Evolutionary conservation across 345 rosid species (phyloP), one percentile per base, ranked within the genome.

Genomic region (Syzygium aqueum): DNA sequence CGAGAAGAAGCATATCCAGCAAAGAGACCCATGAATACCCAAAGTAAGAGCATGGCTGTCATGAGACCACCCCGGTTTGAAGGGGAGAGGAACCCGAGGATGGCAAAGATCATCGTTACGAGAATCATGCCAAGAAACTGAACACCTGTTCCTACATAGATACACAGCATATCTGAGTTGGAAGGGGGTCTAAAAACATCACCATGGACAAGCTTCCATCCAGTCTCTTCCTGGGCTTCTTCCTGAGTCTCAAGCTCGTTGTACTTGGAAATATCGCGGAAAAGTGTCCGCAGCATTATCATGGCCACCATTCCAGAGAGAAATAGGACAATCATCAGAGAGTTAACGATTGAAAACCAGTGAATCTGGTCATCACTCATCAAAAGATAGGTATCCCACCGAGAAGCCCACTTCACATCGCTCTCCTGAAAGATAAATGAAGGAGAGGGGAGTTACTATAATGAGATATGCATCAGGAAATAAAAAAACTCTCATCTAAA

Each of bases 281-380:
- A 90, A 51, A 92, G 88, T 14, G 93, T 92, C 78, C 91, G 86
- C 87, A 92, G 87, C 92, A 90, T 90, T 25, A 92, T 92, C 91
- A 92, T 90, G 37, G 91, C 93, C 84, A 92, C 89, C 93, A 90
- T 92, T 57, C 93, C 93, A 49, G 93, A 92, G 57, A 92, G 93
- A 84, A 92, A 92, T 40, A 92, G 90, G 27, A 92, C 93, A 82
- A 89, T 89, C 89, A 92, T 90, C 86, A 92, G 77, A 33, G 93
- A 92, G 80, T 92, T 90, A 65, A 90, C 90, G 11, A 92, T 90
- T 25, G 93, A 91, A 85, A 91, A 91, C 92, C 92, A 91, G 88
- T 91, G 93, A 37, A 91, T 91, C 73, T 90, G 92, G 85, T 90
- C 88, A 51, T 90, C 92, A 56, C 87, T 92, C 93, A 90, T 92